A percentile compares a stretch with the other conserved stretches of the same genome.
phyloP scores from a whole-genome alignment of 176 grass and related monocot species.

The Raddia distichophylla region DNA sequence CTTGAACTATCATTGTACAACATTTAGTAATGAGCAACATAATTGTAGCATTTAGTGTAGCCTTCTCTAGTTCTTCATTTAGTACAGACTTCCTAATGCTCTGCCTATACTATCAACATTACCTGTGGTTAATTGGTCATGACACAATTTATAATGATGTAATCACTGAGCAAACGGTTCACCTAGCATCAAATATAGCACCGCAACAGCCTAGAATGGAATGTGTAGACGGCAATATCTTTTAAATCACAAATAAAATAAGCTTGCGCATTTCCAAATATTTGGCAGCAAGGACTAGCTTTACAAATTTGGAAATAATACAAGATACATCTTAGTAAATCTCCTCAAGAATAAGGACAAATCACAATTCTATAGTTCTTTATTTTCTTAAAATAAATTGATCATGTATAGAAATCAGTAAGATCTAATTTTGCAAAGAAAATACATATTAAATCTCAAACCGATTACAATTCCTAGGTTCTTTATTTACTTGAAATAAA shows the following conservation, averaged over 20 bases:
- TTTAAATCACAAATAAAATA: constrained; percentile 26
- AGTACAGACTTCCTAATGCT: constrained; percentile 9
- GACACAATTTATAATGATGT: constrained; percentile 24
- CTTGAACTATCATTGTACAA: constrained; percentile 61
- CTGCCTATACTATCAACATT: neutral
- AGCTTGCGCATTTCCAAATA: neutral
- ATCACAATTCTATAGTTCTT: neutral
- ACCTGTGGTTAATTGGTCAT: neutral
- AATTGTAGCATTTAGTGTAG: constrained; percentile 12
- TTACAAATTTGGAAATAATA: neutral
- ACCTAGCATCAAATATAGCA: constrained; percentile 31
- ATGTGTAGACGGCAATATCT: neutral
- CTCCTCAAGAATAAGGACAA: neutral
- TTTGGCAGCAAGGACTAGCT: neutral
- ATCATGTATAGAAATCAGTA: constrained; percentile 8
- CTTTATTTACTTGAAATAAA: constrained; percentile 1
- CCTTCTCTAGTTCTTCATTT: constrained; percentile 16
- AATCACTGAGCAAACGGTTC: constrained; percentile 23
- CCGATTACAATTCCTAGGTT: neutral
- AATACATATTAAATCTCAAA: too few species aligned
- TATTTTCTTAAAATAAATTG: constrained; percentile 14
- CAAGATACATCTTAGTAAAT: neutral
- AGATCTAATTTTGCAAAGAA: neutral
- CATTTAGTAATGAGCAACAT: constrained; percentile 18
- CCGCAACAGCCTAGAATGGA: constrained; percentile 19